Evolutionary conservation across 2,329 filamentous ascomycete species (phyloP), one percentile per base, ranked within the genome.

Genomic region (Ascosphaera aggregata): DNA sequence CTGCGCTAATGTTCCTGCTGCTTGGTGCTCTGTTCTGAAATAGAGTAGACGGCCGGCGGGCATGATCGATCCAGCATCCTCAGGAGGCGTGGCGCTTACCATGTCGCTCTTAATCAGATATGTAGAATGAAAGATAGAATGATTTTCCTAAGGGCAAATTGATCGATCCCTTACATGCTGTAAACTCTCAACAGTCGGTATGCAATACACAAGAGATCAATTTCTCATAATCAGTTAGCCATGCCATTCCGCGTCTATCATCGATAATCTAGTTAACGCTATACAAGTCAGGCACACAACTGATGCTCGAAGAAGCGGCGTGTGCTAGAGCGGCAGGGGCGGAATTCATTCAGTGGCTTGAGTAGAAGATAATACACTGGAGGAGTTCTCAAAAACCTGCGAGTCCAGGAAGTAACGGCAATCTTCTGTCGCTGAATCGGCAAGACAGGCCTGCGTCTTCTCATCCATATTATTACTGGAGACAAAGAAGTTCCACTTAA

Each of bases 311-410:
- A 7, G 13, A 7, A 27, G 22, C 22, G 7, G 22, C 22, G 22
- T 7, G 22, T 7, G 13, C 13, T 27, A 13, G 13, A 36, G 18
- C 18, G 34, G 19, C 34, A 36, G 34, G n/a, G 34, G n/a, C 9
- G 18, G 4, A 8, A 7, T 36, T n/a, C n/a, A 32, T 32, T n/a
- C 15, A 32, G 9, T 32, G 13, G 30, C 15, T 32, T 9, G 30
- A n/a, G 30, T 32, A n/a, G 13, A 32, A 9, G 11, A n/a, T 32
- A n/a, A n/a, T 4, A 51, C 47, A 31, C 64, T 63, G 44, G 58
- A 55, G 0, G 63, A 63, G 30, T 66, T 47, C 9, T 53, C 61
- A 45, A 65, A 51, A 8, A 66, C 63, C 48, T 66, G 64, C 36
- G 49, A 56, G 43, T 65, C 58, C 18, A 47, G 45, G 42, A 55